Evolutionary conservation across 768 basidiomycete species (phyloP), one percentile per base, ranked within the genome.

Genomic region (Naematelia aurantialba): DNA sequence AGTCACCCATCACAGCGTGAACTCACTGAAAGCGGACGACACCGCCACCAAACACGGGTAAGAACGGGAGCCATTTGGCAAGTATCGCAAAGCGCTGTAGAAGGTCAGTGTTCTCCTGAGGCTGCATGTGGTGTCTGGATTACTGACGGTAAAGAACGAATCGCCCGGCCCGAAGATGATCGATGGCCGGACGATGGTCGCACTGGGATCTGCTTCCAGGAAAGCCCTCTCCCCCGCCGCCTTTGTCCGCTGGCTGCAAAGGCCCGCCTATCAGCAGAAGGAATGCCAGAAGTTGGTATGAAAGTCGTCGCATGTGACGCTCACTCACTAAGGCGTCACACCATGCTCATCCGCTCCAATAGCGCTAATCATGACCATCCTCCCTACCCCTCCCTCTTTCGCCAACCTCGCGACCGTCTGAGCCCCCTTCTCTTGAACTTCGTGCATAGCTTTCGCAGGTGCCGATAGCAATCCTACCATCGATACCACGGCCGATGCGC

Each of bases 11-110:
- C 8, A 39, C 34, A 17, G 25, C 26, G 10, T 27, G 17, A 30
- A 65, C 71, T 63, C 55, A 74, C 75, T 89, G 87, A 68, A 89
- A 89, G 24, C 77, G 80, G 4, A 85, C 78, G 10, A 63, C 74
- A 1, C 88, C 88, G n/a, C 85, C 85, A 8, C 83, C 85, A 67
- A 88, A 89, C 4, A 89, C 85, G n/a, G 87, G 88, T 25, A 89
- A 74, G 70, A 87, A 84, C 1, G 87, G 87, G 30, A 89, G 75
- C 60, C 82, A 79, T 51, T 79, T 79, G 0, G 85, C 82, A 26
- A 89, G 73, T 25, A 77, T 80, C 27, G 85, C 83, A 66, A 89
- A 87, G 45, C 85, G 80, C 87, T 88, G 62, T 13, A 29, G 8
- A 39, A 24, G 19, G 45, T 53, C 12, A 42, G 52, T 30, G 12